Conservation (phyloP, 768 basidiomycete genomes). For the Tremella mesenterica region DNA sequence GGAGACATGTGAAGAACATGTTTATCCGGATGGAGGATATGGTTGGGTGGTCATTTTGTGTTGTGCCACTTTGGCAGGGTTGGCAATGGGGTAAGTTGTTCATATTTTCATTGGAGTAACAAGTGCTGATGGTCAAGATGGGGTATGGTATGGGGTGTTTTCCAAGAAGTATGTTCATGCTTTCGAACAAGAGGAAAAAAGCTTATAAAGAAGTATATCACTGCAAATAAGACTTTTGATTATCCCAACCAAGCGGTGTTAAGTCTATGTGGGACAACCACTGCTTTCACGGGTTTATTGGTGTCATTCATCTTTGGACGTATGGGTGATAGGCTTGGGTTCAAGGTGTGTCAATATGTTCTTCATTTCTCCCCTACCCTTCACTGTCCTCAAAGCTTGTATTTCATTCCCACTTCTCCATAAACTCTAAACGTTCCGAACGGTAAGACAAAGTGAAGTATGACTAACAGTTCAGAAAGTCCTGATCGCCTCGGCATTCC, state of each 20-base stretch:
- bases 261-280: slow-evolving; percentile 4
- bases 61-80: slow-evolving; percentile 20
- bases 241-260: slow-evolving; percentile 5
- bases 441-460: too few species aligned
- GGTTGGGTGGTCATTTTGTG: slow-evolving; percentile 27
- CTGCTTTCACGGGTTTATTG: slow-evolving; percentile 10
- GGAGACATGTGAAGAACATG: neutral
- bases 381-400: neutral
- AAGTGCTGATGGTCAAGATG: slow-evolving; percentile 7
- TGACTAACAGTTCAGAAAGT: slow-evolving; percentile 13
- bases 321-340: slow-evolving; percentile 26
- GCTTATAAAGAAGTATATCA: neutral
- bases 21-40: slow-evolving; percentile 32
- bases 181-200: neutral
- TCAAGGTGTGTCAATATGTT: slow-evolving; percentile 27
- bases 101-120: neutral
- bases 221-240: neutral
- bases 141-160: slow-evolving; percentile 26
- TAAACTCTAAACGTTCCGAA: too few species aligned
- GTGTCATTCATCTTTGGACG: slow-evolving; percentile 21
- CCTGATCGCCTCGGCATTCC: slow-evolving; percentile 9
- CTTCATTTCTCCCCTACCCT: too few species aligned
- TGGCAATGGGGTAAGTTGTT: slow-evolving; percentile 21
- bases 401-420: neutral
- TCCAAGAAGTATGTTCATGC: slow-evolving; percentile 8